phyloP scores from a whole-genome alignment of 179 eudicot genomes.

The Corrigiola litoralis region DNA sequence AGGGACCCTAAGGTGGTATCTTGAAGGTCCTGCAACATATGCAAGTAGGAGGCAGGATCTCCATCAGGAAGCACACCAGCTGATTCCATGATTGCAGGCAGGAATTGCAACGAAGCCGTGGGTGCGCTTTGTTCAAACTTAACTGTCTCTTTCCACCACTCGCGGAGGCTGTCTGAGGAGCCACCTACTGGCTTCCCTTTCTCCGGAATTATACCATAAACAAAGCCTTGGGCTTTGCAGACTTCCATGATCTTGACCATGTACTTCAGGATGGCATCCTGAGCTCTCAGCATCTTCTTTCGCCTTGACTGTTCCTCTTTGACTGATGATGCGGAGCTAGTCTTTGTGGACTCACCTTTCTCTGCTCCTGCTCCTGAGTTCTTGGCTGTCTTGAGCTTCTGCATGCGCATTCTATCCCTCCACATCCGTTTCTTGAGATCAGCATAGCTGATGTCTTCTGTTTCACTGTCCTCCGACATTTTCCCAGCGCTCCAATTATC shows the following conservation, averaged over 20 bases:
- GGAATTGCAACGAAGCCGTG: conserved; percentile 12
- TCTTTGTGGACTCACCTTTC: neutral
- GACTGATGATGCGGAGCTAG: neutral
- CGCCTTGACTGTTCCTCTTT: conserved; percentile 36
- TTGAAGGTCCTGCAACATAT: conserved; percentile 47
- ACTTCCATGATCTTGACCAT: conserved; percentile 67
- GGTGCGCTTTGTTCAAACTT: conserved; percentile 36
- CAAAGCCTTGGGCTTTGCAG: conserved; percentile 54
- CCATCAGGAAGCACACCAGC: neutral
- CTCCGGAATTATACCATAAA: conserved; percentile 50
- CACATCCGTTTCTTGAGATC: conserved; percentile 56
- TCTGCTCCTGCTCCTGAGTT: neutral
- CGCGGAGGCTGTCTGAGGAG: conserved; percentile 42
- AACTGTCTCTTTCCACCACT: conserved; percentile 49
- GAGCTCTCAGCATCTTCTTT: conserved; percentile 53
- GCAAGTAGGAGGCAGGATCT: conserved; percentile 31
- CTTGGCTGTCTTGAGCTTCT: conserved; percentile 30
- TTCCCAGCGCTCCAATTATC: conserved; percentile 12
- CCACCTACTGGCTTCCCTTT: conserved; percentile 52
- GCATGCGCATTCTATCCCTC: conserved; percentile 47
- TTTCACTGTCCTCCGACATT: conserved; percentile 23
- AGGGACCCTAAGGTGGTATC: conserved; percentile 47
- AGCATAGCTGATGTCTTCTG: conserved; percentile 33
- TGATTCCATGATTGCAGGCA: conserved; percentile 16
- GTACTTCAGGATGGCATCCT: conserved; percentile 51